Evolutionary conservation across 1,284 basidiomycete genomes (phyloP).

Genomic region (Stereum hirsutum): DNA sequence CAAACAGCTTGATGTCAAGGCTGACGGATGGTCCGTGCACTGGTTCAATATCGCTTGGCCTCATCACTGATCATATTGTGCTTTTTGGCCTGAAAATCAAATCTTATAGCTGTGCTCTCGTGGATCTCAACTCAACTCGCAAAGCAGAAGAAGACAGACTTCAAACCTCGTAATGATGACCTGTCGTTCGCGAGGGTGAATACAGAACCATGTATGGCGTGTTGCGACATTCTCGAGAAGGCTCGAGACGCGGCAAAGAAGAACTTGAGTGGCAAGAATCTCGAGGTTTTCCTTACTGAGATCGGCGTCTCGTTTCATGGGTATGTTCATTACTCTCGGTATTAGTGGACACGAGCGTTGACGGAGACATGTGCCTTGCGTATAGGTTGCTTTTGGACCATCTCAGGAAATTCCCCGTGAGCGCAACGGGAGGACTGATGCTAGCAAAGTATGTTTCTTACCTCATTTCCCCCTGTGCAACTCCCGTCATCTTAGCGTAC

Average conservation of each 20-base stretch:
- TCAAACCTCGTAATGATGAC: constrained; percentile 95
- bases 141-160: constrained; percentile 95
- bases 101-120: constrained; percentile 55
- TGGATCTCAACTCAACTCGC: constrained; percentile 70
- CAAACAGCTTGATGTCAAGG: constrained; percentile 80
- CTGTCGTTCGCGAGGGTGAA: constrained; percentile 90
- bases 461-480: constrained; percentile 9
- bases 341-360: constrained; percentile 3
- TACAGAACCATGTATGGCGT: constrained; percentile 90
- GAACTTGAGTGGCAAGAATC: constrained; percentile 84
- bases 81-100: too few relatives aligned
- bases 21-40: constrained; percentile 69
- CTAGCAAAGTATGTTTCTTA: constrained; percentile 76
- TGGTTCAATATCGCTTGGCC: background rate
- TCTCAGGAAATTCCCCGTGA: constrained; percentile 93
- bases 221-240: constrained; percentile 80
- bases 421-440: constrained; percentile 94
- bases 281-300: constrained; percentile 88
- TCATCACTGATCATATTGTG: too few relatives aligned
- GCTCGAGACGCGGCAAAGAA: constrained; percentile 69
- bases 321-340: constrained; percentile 28
- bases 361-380: background rate
- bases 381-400: constrained; percentile 86
- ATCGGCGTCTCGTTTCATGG: constrained; percentile 92
- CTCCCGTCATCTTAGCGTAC: background rate